Percentiles rank a stretch among this genome's conserved stretches.
These are phyloP conservation scores for Yamadazyma friedrichii DNA, from an alignment of 1,139 yeast genomes.

Conservation along the genomic window DNA sequence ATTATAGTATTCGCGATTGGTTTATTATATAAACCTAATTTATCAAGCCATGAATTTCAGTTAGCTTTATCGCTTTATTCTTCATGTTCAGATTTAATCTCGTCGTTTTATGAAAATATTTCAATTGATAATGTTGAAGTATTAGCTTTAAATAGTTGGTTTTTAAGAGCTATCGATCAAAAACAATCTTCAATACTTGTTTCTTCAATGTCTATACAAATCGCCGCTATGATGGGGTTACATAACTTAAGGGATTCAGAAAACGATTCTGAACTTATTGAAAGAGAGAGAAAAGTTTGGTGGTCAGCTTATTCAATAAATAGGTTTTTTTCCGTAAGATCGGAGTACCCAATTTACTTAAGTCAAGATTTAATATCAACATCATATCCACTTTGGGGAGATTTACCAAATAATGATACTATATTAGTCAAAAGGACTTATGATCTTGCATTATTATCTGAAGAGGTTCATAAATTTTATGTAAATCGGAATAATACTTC, in stretches of 20 bases:
- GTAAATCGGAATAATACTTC: not conserved
- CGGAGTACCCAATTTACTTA: constrained; percentile 5
- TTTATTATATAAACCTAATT: constrained; percentile 3
- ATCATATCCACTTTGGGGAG: constrained; percentile 2
- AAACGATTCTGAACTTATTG: not conserved
- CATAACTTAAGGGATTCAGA: not conserved
- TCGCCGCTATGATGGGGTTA: constrained; percentile 5
- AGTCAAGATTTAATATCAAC: constrained; percentile 1
- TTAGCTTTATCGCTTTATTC: constrained; percentile 2
- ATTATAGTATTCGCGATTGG: constrained; percentile 6
- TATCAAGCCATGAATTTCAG: constrained; percentile 3
- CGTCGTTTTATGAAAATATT: constrained; percentile 3
- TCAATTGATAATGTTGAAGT: constrained; percentile 6
- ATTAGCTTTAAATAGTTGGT: constrained; percentile 7
- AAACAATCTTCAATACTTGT: constrained; percentile 5
- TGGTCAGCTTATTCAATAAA: constrained; percentile 8
- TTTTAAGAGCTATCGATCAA: constrained; percentile 5
- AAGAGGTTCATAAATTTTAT: constrained; percentile 6
- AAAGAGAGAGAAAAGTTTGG: constrained; percentile 5
- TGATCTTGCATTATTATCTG: constrained; percentile 8
- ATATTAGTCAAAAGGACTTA: constrained; percentile 3
- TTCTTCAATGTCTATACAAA: constrained; percentile 7
- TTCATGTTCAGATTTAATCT: constrained; percentile 2
- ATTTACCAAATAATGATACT: not conserved
- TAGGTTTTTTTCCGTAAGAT: constrained; percentile 7